Conservation (phyloP, 163 green algal species). For the Coccomyxa subellipsoidea region DNA sequence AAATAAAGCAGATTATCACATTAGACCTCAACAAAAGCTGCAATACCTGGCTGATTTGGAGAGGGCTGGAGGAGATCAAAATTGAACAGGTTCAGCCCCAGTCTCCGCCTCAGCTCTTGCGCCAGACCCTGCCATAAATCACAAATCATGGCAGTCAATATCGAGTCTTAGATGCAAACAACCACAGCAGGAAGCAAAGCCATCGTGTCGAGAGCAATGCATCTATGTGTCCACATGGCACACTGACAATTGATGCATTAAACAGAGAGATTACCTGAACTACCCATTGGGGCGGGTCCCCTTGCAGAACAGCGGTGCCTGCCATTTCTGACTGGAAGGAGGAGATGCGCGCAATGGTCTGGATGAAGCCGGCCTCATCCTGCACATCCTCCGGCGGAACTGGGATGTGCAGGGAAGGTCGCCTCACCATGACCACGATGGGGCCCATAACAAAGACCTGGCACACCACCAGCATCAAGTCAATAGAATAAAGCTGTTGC, state of each 20-base stretch:
- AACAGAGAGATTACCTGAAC: conserved; percentile 8
- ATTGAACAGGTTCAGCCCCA: conserved; percentile 53
- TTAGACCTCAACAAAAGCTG: not conserved
- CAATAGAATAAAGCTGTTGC: no score
- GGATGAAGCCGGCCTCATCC: not conserved
- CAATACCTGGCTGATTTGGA: not conserved
- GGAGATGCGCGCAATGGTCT: conserved; percentile 35
- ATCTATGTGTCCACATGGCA: not conserved
- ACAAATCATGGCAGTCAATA: no score
- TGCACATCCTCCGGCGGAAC: conserved; percentile 8
- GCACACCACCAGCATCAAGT: not conserved
- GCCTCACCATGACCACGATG: conserved; percentile 25
- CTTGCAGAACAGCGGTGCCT: conserved; percentile 25
- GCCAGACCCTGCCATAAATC: conserved; percentile 35
- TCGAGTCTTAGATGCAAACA: no score
- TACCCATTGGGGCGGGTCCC: conserved; percentile 39
- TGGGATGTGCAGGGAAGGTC: conserved; percentile 26
- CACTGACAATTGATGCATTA: not conserved
- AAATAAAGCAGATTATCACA: no score
- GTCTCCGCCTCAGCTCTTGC: conserved; percentile 24
- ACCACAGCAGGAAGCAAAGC: no score
- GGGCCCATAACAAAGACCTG: conserved; percentile 33
- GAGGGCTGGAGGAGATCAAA: conserved; percentile 50
- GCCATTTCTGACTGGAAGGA: conserved; percentile 35
- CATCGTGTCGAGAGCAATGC: no score